Base-by-base conservation (phyloP, 2,329 filamentous ascomycete species). In the Ophiostoma australiae region DNA sequence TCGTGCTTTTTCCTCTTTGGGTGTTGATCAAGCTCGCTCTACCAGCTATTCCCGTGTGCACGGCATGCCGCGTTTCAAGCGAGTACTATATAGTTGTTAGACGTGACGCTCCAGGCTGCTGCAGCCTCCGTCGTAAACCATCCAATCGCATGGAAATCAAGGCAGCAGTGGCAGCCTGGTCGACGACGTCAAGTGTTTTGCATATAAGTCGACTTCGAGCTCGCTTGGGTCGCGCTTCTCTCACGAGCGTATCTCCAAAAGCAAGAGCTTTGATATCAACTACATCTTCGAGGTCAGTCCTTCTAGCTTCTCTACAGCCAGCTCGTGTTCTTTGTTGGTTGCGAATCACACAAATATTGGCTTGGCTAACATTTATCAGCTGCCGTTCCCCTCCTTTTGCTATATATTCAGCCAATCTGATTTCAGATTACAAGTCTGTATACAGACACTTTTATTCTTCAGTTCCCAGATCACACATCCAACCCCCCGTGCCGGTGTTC, bases 1-100 rank as follows among this genome's bases (percentile, higher is more conserved):
- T 71, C 58, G 41, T 67, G 67, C 69, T 73, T 78, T 35, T 80
- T 84, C 52, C 52, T 27, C 52, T 58, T 58, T 23, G 23, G 23
- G 52, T 7, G 17, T 58, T 11, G 15, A 13, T 8, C 52, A 27
- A 58, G 23, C 52, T 58, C n/a, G 52, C 15, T 48, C 15, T 15
- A 20, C 10, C 52, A n/a, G 48, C 48, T 48, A 48, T 48, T 23
- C 48, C 48, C 48, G 11, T 15, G 52, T 58, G 52, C 52, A 58
- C 52, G 52, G 27, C 52, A 58, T 58, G 52, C 23, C 52, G 52
- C 52, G 27, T 58, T 41, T 41, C 15, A 15, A 41, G 1, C 4
- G 10, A 41, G 39, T 41, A 41, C 11, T 58, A 58, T 58, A 58
- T 58, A 58, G n/a, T 3, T 15, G 10, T 15, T 13, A 8, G n/a